Percentiles rank a stretch among this genome's conserved stretches.
These are phyloP conservation scores for Musa acuminata DNA, from an alignment of 176 grass and related monocot genomes.

Conservation along the genomic window DNA sequence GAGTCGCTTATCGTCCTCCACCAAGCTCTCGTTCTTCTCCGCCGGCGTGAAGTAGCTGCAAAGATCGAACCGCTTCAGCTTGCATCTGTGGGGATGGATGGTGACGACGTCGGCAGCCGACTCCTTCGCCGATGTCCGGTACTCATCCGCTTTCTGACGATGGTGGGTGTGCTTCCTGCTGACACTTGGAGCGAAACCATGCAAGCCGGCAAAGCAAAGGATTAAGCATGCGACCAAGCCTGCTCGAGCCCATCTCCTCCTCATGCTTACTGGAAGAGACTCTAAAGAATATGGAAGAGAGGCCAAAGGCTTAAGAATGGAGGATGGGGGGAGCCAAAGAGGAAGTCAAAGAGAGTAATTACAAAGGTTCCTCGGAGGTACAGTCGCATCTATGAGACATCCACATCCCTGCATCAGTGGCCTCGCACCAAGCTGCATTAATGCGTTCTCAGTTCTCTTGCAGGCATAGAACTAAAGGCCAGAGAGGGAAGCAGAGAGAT, in stretches of 20 bases:
- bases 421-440: background rate
- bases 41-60: background rate
- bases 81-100: background rate
- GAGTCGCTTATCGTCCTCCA: slow-evolving; percentile 10
- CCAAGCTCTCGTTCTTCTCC: slow-evolving; percentile 16
- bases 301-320: no score
- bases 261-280: background rate
- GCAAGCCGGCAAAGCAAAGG: background rate
- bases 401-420: background rate
- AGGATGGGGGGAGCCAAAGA: no score
- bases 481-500: background rate
- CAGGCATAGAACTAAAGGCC: no score
- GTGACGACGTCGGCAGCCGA: background rate
- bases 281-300: no score
- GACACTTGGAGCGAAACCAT: background rate
- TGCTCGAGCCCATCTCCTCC: background rate
- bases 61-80: background rate
- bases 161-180: background rate
- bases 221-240: slow-evolving; percentile 9
- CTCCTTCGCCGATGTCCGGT: no score
- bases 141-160: background rate
- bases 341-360: background rate
- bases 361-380: slow-evolving; percentile 1
- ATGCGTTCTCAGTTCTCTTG: background rate
- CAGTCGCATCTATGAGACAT: background rate